Conservation (phyloP, 768 basidiomycete genomes). For the Tylopilus felleus region DNA sequence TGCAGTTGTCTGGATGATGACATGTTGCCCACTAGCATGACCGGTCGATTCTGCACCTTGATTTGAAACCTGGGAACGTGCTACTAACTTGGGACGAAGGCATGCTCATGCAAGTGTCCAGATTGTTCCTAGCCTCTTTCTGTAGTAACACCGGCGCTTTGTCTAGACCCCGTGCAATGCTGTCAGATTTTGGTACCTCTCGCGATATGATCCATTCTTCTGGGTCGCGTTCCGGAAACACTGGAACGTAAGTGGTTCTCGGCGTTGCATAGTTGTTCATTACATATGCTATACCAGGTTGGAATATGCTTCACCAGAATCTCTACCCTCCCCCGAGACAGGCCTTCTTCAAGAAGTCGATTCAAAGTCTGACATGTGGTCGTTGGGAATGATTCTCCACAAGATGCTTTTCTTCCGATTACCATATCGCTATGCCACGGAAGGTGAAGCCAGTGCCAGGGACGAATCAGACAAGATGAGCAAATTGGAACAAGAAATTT, state of each 20-base stretch:
- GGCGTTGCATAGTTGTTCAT: background rate
- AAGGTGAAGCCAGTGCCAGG: conserved; percentile 48
- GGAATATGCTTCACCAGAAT: conserved; percentile 89
- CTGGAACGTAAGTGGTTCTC: conserved; percentile 72
- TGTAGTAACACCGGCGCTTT: background rate
- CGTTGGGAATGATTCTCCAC: conserved; percentile 92
- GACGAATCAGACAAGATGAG: conserved; percentile 65
- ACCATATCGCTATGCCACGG: conserved; percentile 74
- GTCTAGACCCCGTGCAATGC: conserved; percentile 83
- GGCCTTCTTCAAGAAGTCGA: conserved; percentile 70
- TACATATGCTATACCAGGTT: conserved; percentile 41
- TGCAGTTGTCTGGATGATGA: conserved; percentile 1
- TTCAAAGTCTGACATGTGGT: conserved; percentile 96
- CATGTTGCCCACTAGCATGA: conserved; percentile 51
- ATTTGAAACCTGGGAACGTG: conserved; percentile 93
- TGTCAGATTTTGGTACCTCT: conserved; percentile 94
- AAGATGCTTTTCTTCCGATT: conserved; percentile 89
- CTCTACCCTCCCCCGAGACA: conserved; percentile 63
- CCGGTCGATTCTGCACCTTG: conserved; percentile 85
- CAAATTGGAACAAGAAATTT: conserved; percentile 68
- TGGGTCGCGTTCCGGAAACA: conserved; percentile 80
- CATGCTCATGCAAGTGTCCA: conserved; percentile 59
- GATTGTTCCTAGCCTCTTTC: background rate
- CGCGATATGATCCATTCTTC: conserved; percentile 80
- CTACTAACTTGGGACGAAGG: conserved; percentile 90